A percentile compares a stretch with the other conserved stretches of the same genome.
These are phyloP conservation scores for Acacia crassicarpa DNA, from an alignment of 306 rosid genomes.

Conservation along the genomic window DNA sequence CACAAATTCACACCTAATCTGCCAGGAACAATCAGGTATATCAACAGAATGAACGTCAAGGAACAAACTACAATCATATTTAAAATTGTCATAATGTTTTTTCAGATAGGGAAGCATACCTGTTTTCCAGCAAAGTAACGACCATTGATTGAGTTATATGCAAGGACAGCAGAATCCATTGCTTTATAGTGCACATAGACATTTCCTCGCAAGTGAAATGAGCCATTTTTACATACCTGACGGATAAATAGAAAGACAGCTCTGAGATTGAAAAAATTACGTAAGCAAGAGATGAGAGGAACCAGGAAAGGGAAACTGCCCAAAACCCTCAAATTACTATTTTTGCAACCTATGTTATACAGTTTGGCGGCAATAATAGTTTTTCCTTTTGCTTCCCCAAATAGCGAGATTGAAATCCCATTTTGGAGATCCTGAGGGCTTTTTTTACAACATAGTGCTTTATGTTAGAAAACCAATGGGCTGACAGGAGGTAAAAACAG, in stretches of 20 bases:
- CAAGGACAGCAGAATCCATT: slow-evolving; percentile 80
- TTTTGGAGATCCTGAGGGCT: not conserved
- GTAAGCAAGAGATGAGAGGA: not conserved
- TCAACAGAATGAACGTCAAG: slow-evolving; percentile 8
- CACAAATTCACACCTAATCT: slow-evolving; percentile 77
- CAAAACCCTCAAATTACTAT: not conserved
- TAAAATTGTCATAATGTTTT: slow-evolving; percentile 12
- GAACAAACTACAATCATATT: slow-evolving; percentile 6
- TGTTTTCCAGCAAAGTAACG: slow-evolving; percentile 91
- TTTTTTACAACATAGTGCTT: not conserved
- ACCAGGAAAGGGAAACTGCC: not conserved
- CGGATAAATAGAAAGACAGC: slow-evolving; percentile 29
- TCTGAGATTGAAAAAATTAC: slow-evolving; percentile 27
- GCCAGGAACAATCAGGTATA: slow-evolving; percentile 43
- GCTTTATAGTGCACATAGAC: slow-evolving; percentile 73
- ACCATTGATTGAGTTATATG: slow-evolving; percentile 60
- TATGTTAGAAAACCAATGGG: not conserved
- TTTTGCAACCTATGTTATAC: not conserved
- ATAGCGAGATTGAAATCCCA: slow-evolving; percentile 4
- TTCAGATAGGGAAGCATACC: slow-evolving; percentile 46
- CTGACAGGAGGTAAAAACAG: not conserved
- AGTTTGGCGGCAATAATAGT: slow-evolving; percentile 18
- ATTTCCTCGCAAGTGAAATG: slow-evolving; percentile 94
- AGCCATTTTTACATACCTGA: slow-evolving; percentile 95
- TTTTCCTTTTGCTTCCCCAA: slow-evolving; percentile 6